Evolutionary conservation across 1,284 basidiomycete genomes (phyloP).

Genomic region (Tremellales sp.): DNA sequence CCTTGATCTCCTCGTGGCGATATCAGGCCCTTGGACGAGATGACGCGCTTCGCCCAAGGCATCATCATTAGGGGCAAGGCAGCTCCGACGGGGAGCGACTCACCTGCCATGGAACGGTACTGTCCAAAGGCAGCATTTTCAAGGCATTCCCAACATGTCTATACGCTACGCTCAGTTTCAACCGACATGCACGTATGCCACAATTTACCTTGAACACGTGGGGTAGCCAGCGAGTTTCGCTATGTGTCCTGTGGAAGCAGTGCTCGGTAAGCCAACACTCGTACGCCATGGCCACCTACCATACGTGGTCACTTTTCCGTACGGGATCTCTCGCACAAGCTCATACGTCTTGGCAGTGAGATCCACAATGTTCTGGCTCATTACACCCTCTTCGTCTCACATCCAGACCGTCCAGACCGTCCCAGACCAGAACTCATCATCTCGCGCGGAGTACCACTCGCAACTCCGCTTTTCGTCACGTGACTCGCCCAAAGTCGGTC

Average conservation of each 20-base stretch:
- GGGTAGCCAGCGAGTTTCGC: slow-evolving; percentile 81
- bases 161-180: background rate
- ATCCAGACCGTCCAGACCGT: no score
- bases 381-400: no score
- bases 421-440: no score
- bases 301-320: slow-evolving; percentile 42
- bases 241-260: slow-evolving; percentile 58
- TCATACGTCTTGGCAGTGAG: slow-evolving; percentile 44
- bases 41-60: slow-evolving; percentile 34
- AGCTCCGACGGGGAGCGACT: slow-evolving; percentile 14
- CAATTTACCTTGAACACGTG: slow-evolving; percentile 56
- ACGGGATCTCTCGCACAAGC: slow-evolving; percentile 37
- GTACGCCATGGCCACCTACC: slow-evolving; percentile 20
- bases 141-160: slow-evolving; percentile 69
- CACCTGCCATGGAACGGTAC: slow-evolving; percentile 55
- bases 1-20: slow-evolving; percentile 76
- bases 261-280: background rate
- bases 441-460: no score
- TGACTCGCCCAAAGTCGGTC: background rate
- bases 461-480: background rate
- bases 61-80: background rate
- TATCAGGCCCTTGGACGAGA: slow-evolving; percentile 52
- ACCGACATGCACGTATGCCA: background rate
- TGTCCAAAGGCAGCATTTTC: slow-evolving; percentile 30
- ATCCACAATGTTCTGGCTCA: slow-evolving; percentile 27